Conservation (phyloP, 1,284 basidiomycete species). For the Papiliotrema terrestris region DNA sequence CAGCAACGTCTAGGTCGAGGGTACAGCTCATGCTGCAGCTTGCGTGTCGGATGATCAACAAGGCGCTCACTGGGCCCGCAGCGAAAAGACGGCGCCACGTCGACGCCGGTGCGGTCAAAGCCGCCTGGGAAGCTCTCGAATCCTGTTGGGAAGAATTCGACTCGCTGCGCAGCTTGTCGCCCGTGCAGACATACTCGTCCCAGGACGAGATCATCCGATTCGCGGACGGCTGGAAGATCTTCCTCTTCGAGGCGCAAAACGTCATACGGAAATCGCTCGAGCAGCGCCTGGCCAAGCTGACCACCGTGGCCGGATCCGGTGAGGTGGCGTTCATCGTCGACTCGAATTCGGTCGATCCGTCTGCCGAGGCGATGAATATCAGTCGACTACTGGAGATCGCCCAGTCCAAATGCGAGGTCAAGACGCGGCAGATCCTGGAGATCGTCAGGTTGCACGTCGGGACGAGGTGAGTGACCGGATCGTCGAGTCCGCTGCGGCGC, state of each 20-base stretch:
- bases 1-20: background rate
- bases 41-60: constrained; percentile 70
- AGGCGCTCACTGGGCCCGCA: constrained; percentile 66
- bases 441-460: constrained; percentile 52
- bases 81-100: constrained; percentile 62
- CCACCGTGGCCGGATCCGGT: background rate
- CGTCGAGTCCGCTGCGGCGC: background rate
- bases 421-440: constrained; percentile 54
- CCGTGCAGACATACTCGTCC: constrained; percentile 50
- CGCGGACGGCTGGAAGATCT: constrained; percentile 65
- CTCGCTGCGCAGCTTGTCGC: constrained; percentile 52
- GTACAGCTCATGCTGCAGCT: constrained; percentile 31
- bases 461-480: constrained; percentile 17
- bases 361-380: constrained; percentile 23
- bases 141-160: constrained; percentile 77
- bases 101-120: constrained; percentile 60
- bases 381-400: constrained; percentile 55
- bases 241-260: constrained; percentile 46
- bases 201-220: constrained; percentile 64
- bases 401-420: constrained; percentile 54
- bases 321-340: constrained; percentile 21
- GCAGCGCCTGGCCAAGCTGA: constrained; percentile 25
- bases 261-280: constrained; percentile 44
- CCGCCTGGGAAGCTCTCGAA: constrained; percentile 76
- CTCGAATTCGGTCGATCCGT: background rate